Evolutionary conservation across 169 alveolate genomes (phyloP), one percentile per base, ranked within the genome.

Genomic region (Eimeria falciformis): DNA sequence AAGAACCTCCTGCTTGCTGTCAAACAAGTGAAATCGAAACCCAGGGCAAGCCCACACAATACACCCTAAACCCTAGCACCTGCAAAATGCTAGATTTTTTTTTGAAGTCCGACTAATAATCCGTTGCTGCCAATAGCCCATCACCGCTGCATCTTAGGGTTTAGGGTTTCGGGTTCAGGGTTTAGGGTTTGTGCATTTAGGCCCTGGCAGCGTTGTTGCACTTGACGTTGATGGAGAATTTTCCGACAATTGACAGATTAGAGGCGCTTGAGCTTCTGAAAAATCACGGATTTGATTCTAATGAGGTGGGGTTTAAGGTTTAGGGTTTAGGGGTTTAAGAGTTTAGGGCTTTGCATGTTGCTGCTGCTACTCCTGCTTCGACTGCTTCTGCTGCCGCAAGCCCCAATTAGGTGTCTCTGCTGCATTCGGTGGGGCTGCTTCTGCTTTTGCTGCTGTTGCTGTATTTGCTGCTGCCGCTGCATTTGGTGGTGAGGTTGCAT

Each of bases 141-240:
- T n/a, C 17, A 21, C 55, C 0, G 4, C 25, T n/a, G 81, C 14
- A 14, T 27, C 43, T 65, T 7, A 29, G 55, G 81, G 7, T n/a
- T 66, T 25, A 25, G 43, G 78, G 37, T 23, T 66, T n/a, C 0
- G 33, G 33, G 45, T 66, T n/a, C 11, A 66, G 45, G 21, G 45
- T 14, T 18, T 69, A 69, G 81, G 81, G 81, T 75, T 75, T 71
- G 23, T 75, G 66, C 40, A 37, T 18, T 27, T 9, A 75, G 85
- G 85, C 85, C 65, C 40, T 75, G 65, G 85, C 85, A 65, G 85
- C 85, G 62, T 18, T 75, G 85, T 27, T 75, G 85, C 85, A 45
- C 27, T 43, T 75, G 18, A 75, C 85, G 85, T 65, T 75, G 23
- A 23, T 45, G 66, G 85, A 75, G 65, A 43, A 40, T n/a, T 75